phyloP scores from a whole-genome alignment of 108 stramenopile species.

The Poteriospumella lacustris region DNA sequence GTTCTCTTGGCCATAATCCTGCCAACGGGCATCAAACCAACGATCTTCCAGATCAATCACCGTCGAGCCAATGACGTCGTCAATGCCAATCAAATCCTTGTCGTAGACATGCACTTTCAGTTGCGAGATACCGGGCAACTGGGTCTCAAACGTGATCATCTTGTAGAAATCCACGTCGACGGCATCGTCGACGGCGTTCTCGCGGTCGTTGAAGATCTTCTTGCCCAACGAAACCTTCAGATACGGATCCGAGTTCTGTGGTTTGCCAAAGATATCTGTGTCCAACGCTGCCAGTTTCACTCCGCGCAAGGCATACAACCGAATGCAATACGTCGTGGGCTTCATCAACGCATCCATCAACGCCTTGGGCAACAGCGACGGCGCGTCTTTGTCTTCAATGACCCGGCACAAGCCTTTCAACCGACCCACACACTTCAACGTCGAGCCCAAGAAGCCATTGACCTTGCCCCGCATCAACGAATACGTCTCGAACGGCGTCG shows the following conservation, averaged over 20 bases:
- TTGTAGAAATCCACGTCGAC: slow-evolving; percentile 53
- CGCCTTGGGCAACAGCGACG: slow-evolving; percentile 12
- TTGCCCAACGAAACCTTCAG: slow-evolving; percentile 28
- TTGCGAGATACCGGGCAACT: slow-evolving; percentile 47
- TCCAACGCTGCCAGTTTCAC: slow-evolving; percentile 52
- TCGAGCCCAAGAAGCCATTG: neutral
- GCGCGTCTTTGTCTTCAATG: neutral
- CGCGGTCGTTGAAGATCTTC: slow-evolving; percentile 38
- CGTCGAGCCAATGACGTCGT: slow-evolving; percentile 60
- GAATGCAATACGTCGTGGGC: slow-evolving; percentile 37
- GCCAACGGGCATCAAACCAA: slow-evolving; percentile 58
- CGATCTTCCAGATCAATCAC: slow-evolving; percentile 62
- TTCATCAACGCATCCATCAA: slow-evolving; percentile 21
- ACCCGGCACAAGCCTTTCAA: slow-evolving; percentile 39
- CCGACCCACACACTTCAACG: slow-evolving; percentile 29
- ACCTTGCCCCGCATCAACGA: neutral
- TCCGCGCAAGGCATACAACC: slow-evolving; percentile 50
- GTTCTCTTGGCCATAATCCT: slow-evolving; percentile 37
- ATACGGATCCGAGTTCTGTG: slow-evolving; percentile 55
- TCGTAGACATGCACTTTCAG: slow-evolving; percentile 41
- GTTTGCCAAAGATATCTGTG: slow-evolving; percentile 33
- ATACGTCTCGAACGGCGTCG: slow-evolving; percentile 28
- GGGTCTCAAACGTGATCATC: slow-evolving; percentile 44
- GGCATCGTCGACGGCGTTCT: slow-evolving; percentile 46
- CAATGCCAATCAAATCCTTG: slow-evolving; percentile 44